A percentile compares a stretch with the other conserved stretches of the same genome.
phyloP scores from a whole-genome alignment of 2,329 filamentous ascomycete species.

The Xylariaceae sp. region DNA sequence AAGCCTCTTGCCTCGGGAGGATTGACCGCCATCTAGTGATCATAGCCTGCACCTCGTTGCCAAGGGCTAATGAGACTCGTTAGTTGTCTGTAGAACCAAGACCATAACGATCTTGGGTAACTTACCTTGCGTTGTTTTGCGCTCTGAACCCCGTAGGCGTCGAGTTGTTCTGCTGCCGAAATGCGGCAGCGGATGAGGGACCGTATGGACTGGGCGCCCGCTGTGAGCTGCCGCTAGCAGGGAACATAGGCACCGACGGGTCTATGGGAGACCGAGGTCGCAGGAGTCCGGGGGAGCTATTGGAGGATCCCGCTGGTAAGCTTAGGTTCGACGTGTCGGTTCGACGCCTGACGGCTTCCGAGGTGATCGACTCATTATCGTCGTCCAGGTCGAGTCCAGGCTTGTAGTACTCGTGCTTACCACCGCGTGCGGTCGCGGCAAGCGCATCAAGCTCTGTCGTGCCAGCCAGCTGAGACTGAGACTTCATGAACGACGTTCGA shows the following conservation, averaged over 20 bases:
- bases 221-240: constrained; percentile 28
- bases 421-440: constrained; percentile 73
- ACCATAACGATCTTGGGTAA: not conserved
- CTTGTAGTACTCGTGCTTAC: constrained; percentile 52
- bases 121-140: constrained; percentile 44
- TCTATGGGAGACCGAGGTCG: constrained; percentile 42
- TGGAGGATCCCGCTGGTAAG: constrained; percentile 13
- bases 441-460: constrained; percentile 79
- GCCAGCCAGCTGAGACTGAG: constrained; percentile 62
- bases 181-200: constrained; percentile 28
- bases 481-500: constrained; percentile 86
- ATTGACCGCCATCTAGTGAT: constrained; percentile 34
- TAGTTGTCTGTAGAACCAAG: constrained; percentile 14
- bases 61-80: constrained; percentile 39
- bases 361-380: constrained; percentile 61
- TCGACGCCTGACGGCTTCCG: constrained; percentile 42
- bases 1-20: constrained; percentile 21
- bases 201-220: constrained; percentile 30
- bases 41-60: constrained; percentile 53
- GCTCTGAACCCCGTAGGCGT: constrained; percentile 36
- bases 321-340: constrained; percentile 26
- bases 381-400: constrained; percentile 62
- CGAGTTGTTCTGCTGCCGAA: constrained; percentile 36
- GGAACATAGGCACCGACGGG: constrained; percentile 48
- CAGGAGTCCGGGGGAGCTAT: constrained; percentile 26